Evolutionary conservation across 352 stramenopile genomes (phyloP).

Genomic region (Pilasporangium apinafurcum): DNA sequence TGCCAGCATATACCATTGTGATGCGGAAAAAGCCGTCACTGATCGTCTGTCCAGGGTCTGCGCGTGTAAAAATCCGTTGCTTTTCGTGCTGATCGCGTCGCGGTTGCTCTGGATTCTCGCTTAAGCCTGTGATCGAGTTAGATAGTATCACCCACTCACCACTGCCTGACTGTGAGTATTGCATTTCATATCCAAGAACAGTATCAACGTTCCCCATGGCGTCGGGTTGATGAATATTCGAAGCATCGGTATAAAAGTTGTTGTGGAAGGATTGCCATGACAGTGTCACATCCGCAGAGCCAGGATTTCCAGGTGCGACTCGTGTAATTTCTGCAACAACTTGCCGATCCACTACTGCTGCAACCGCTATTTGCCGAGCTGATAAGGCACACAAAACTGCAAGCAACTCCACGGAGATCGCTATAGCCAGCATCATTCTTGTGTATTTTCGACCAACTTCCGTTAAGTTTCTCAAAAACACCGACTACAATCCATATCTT

Average conservation of each 20-base stretch:
- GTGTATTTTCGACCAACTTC: too few relatives aligned
- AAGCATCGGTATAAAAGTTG: conserved; percentile 2
- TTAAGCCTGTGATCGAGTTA: conserved; percentile 22
- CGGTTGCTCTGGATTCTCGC: neutral
- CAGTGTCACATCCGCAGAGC: conserved; percentile 23
- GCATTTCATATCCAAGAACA: conserved; percentile 46
- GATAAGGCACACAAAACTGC: neutral
- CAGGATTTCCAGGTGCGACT: conserved; percentile 32
- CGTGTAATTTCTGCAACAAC: conserved; percentile 20
- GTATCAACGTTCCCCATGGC: conserved; percentile 12
- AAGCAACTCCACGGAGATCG: neutral
- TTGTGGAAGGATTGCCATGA: conserved; percentile 42
- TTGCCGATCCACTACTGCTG: conserved; percentile 7
- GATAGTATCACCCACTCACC: conserved; percentile 29
- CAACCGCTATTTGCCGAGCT: neutral
- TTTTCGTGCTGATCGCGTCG: conserved; percentile 24
- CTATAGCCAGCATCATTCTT: too few relatives aligned
- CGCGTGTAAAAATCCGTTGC: conserved; percentile 47
- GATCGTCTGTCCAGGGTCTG: conserved; percentile 35
- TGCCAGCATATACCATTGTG: conserved; percentile 26
- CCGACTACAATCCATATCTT: neutral
- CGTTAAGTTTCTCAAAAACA: too few relatives aligned
- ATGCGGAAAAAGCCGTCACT: conserved; percentile 50
- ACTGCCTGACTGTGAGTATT: conserved; percentile 38
- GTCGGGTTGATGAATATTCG: conserved; percentile 2